These are phyloP conservation scores for Candida oleophila DNA, from an alignment of 805 yeast species.

Conservation along the genomic window DNA sequence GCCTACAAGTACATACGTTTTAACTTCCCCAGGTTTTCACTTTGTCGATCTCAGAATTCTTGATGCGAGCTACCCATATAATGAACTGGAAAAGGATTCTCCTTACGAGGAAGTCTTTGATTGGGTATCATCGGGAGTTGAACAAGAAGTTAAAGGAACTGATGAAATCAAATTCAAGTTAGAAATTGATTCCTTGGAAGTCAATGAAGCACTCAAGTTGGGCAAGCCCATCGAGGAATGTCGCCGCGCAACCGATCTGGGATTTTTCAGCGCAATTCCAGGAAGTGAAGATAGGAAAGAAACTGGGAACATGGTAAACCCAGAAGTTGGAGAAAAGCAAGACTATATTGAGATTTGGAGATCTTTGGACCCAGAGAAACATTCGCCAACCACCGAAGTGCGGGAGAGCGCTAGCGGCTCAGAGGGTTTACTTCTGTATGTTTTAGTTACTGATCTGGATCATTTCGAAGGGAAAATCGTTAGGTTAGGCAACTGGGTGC, in stretches of 20 bases:
- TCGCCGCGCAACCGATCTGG: conserved; percentile 40
- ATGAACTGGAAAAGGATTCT: neutral
- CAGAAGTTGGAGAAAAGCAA: conserved; percentile 39
- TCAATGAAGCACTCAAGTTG: conserved; percentile 23
- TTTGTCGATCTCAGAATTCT: conserved; percentile 48
- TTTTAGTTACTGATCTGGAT: conserved; percentile 21
- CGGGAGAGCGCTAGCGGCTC: conserved; percentile 16
- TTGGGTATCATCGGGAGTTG: conserved; percentile 58
- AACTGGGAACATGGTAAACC: conserved; percentile 49
- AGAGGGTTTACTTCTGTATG: conserved; percentile 6
- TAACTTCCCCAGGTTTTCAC: conserved; percentile 41
- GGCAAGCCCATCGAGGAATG: conserved; percentile 31
- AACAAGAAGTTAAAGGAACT: conserved; percentile 35
- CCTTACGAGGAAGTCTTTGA: conserved; percentile 40
- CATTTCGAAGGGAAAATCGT: conserved; percentile 45
- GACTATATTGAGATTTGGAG: conserved; percentile 57
- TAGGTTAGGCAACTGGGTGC: conserved; percentile 50
- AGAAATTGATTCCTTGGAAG: conserved; percentile 41
- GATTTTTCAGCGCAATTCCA: conserved; percentile 40
- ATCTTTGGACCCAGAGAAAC: conserved; percentile 39
- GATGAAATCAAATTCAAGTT: conserved; percentile 40
- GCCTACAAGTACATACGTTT: conserved; percentile 47
- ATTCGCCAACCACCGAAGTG: conserved; percentile 26
- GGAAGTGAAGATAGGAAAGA: conserved; percentile 46
- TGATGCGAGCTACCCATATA: conserved; percentile 15